phyloP scores from a whole-genome alignment of 2,329 filamentous ascomycete species.

The Claviceps sp. region DNA sequence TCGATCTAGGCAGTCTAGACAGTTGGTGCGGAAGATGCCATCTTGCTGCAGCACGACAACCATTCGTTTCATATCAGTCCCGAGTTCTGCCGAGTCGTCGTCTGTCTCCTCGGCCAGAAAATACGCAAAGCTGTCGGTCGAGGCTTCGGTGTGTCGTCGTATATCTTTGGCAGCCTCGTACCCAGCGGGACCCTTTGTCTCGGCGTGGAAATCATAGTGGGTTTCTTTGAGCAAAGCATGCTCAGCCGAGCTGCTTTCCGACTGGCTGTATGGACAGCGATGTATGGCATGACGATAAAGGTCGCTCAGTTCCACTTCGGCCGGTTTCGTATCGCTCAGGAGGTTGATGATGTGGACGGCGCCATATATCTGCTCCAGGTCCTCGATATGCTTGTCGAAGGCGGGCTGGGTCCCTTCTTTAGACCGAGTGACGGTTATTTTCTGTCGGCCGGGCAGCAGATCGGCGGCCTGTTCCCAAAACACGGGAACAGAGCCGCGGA shows the following conservation, averaged over 20 bases:
- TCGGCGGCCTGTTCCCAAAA: constrained; percentile 95
- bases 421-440: constrained; percentile 81
- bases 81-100: constrained; percentile 35
- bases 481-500: constrained; percentile 82
- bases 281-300: constrained; percentile 67
- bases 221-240: constrained; percentile 68
- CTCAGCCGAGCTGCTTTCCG: constrained; percentile 41
- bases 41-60: constrained; percentile 78
- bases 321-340: constrained; percentile 77
- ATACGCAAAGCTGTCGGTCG: constrained; percentile 82
- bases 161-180: constrained; percentile 89
- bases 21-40: constrained; percentile 92
- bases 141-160: constrained; percentile 60
- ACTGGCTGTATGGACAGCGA: constrained; percentile 56
- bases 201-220: constrained; percentile 93
- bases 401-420: constrained; percentile 84
- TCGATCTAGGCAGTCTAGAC: constrained; percentile 86
- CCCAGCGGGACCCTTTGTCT: constrained; percentile 72
- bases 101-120: constrained; percentile 62
- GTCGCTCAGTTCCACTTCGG: constrained; percentile 70
- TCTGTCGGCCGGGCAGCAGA: constrained; percentile 81
- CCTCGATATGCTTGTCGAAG: constrained; percentile 88
- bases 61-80: constrained; percentile 29
- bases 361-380: constrained; percentile 76
- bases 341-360: constrained; percentile 88